Evolutionary conservation across 169 alveolate genomes (phyloP).

Genomic region (Eimeria necatrix): DNA sequence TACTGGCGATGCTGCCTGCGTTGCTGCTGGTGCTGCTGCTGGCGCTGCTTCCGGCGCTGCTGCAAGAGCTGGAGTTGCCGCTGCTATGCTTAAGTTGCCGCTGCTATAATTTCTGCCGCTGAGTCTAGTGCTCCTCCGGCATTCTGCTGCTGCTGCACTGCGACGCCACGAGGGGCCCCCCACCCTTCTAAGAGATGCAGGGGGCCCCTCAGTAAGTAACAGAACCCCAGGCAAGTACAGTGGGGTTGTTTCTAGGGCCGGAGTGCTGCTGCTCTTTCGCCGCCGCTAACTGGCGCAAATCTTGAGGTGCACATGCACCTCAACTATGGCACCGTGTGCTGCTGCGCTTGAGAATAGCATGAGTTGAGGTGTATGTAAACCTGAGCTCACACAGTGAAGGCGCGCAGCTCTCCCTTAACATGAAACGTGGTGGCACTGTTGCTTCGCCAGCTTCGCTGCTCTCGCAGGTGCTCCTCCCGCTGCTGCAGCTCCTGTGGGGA

Average conservation of each 20-base stretch:
- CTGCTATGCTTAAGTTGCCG: background rate
- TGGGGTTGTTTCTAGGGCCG: no score
- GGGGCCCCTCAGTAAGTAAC: background rate
- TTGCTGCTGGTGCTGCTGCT: conserved; percentile 18
- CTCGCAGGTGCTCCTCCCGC: background rate
- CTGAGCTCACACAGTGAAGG: background rate
- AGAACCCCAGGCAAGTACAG: no score
- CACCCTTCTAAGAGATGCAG: background rate
- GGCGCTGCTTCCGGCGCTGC: background rate
- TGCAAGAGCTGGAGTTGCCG: background rate
- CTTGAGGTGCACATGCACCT: no score
- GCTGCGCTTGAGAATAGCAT: no score
- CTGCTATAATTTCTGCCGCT: background rate
- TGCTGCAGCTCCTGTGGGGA: conserved; percentile 1
- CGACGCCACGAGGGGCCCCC: conserved; percentile 19
- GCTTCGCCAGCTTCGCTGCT: background rate
- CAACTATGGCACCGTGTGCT: no score
- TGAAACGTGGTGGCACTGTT: background rate
- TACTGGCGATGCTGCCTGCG: background rate
- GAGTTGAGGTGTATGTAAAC: background rate
- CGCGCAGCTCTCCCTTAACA: background rate
- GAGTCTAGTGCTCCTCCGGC: background rate
- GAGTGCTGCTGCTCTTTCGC: no score
- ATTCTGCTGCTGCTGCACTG: background rate
- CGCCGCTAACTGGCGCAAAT: no score